Base-by-base conservation (phyloP, 2,329 filamentous ascomycete species). In the Fusarium camptoceras region DNA sequence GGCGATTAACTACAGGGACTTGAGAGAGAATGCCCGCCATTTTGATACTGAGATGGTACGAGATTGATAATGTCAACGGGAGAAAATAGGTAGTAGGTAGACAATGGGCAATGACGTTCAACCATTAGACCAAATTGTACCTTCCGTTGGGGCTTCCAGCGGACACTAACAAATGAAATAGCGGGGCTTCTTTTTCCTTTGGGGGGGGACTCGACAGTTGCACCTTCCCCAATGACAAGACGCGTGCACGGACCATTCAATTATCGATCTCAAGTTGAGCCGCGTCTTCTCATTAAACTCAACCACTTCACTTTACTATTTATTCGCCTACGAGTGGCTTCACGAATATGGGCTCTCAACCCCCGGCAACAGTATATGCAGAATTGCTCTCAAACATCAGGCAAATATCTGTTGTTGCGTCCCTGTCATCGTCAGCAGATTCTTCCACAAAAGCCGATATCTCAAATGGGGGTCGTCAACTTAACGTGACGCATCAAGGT, bases 381-480 rank as follows among this genome's bases (percentile, higher is more conserved):
- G 90, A 92, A 78, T 83, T 91, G 3, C 83, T 92, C 5, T 81
- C 85, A 28, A 90, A 91, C 64, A 89, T 92, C 69, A 83, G 86
- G 43, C 88, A 91, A 75, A 82, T 92, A 41, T 90, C 89, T 7
- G 79, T 91, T 24, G 85, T 84, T 53, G 87, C 84, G 9, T 82
- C 83, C 5, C 79, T 91, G 3, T 79, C 82, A 5, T 81, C 83
- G 15, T 78, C 82, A 7, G 78, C 78, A 47, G 80, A 83, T 54
- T 60, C 78, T 25, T 79, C 78, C n/a, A 88, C 85, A 22, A 75
- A 72, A 47, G 82, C 81, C 27, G 78, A 78, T 16, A 68, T 89
- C 42, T 79, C 83, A 15, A 74, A 81, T 37, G 80, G 85, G 64
- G 84, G 87, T 50, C 74, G 72, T 20, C 78, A 77, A 39, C 76